A percentile compares a stretch with the other conserved stretches of the same genome.
phyloP scores from a whole-genome alignment of 2,329 filamentous ascomycete species.

The Zasmidium citrigriseum region DNA sequence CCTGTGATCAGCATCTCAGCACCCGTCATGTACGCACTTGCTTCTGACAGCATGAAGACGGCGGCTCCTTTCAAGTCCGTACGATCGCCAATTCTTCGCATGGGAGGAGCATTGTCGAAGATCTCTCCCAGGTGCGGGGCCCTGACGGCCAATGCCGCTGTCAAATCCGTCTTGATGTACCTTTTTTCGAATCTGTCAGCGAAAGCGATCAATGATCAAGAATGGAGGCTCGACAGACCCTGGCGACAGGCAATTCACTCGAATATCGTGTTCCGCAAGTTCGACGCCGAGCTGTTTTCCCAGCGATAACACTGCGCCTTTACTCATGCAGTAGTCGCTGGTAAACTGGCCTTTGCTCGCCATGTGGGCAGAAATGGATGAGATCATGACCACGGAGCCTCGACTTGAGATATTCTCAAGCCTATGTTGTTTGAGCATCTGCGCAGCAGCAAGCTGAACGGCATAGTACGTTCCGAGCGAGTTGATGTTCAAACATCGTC shows the following conservation, averaged over 20 bases:
- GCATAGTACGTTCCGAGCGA: constrained; percentile 1
- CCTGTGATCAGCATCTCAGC: constrained; percentile 41
- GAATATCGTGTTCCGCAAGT: neutral
- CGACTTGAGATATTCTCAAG: neutral
- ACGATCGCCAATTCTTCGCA: constrained; percentile 41
- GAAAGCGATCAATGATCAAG: neutral
- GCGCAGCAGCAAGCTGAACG: neutral
- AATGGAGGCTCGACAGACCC: neutral
- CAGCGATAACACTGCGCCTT: constrained; percentile 1
- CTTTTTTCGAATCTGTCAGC: constrained; percentile 3
- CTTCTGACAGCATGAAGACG: constrained; percentile 42
- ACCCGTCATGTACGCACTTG: constrained; percentile 41
- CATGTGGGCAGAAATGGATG: neutral
- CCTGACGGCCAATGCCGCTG: constrained; percentile 30
- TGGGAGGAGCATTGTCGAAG: constrained; percentile 43
- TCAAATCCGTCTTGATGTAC: constrained; percentile 41
- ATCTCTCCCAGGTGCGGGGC: constrained; percentile 36
- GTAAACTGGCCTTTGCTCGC: constrained; percentile 5
- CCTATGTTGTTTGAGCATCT: neutral
- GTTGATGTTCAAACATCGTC: neutral
- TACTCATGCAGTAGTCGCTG: constrained; percentile 5
- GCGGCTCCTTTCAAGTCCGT: constrained; percentile 42
- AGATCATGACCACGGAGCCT: constrained; percentile 1
- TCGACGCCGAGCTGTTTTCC: neutral
- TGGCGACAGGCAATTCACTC: constrained; percentile 5